Base-by-base conservation (phyloP, 1,284 basidiomycete genomes). In the Pholiota adiposa region DNA sequence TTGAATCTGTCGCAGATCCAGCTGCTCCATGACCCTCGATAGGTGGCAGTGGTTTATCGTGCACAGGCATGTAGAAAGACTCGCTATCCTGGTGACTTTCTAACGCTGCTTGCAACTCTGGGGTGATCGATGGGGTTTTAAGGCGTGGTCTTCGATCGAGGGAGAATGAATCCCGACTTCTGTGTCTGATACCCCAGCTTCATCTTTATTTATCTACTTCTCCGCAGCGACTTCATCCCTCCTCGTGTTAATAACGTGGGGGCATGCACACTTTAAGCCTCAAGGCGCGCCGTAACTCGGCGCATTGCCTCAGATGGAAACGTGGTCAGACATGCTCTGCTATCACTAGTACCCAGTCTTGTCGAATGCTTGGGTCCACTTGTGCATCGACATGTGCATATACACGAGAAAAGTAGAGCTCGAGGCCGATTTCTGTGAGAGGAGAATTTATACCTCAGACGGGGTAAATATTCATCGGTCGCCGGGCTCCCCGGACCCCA, bases 41-140 rank as follows among this genome's bases (percentile, higher is more conserved):
- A 31, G 54, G 56, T 1, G 67, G 66, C 11, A 67, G 64, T 29
- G 66, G 63, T 54, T 64, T 66, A 49, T 69, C 59, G 11, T 57
- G 56, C 29, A 60, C 55, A 38, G 67, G 66, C 65, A 67, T 69
- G n/a, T n/a, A n/a, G n/a, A n/a, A n/a, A n/a, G n/a, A 29, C 36
- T 53, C 5, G 25, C 44, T 12, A 18, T 19, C 14, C 8, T 29
- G 29, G 5, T 11, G 40, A 21, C n/a, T n/a, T n/a, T 16, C 19
- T 33, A n/a, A 19, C 16, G 49, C n/a, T 34, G 34, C 34, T 25
- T 25, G 50, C 19, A 23, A 4, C 19, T 36, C 33, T 51, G 8
- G n/a, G 23, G 33, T 53, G 50, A 21, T 48, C 46, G 46, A 12
- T 48, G 23, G 14, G 36, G 36, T 38, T 38, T 38, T 38, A 38